Evolutionary conservation across 2,329 filamentous ascomycete species (phyloP), one percentile per base, ranked within the genome.

Genomic region (Coleophoma eucalyptorum): DNA sequence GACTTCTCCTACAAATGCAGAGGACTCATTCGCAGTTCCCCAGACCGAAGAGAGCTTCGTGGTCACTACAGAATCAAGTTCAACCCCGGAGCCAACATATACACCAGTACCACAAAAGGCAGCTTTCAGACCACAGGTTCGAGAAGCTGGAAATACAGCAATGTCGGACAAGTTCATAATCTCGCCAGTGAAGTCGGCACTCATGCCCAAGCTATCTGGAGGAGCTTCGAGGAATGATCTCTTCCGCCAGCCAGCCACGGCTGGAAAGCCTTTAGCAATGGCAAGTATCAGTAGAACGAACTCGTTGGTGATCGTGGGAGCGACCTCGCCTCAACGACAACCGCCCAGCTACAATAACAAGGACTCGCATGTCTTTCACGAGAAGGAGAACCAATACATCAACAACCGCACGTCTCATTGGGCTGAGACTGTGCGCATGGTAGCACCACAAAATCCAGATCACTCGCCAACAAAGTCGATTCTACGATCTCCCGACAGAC

Each of bases 391-490:
- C 42, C 49, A 37, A 21, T 20, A 21, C 3, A 21, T 48, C 4
- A 33, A 45, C 12, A 52, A 48, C 5, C 55, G 54, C 5, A 58
- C 52, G n/a, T 48, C 55, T 11, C 58, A 64, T 54, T 63, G 62
- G 62, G 55, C 57, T 1, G 50, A 62, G 52, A 54, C 50, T 5
- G 26, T 60, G 1, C 50, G 37, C 5, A 51, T 43, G n/a, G 10
- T 51, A 34, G 19, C 40, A 3, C 50, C 55, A 37, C 35, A 48
- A 49, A 42, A 41, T 3, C 37, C 38, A 15, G 35, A 15, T 11
- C 43, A 42, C 15, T 65, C 63, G 12, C 61, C 64, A 3, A 59
- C 61, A 11, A 66, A 66, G 57, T 65, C 64, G 1, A 63, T 61
- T 41, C 55, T 66, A 10, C 60, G 61, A 42, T 63, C 63, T 6